Conservation (phyloP, 2,329 filamentous ascomycete genomes). For the Cercospora janseana region DNA sequence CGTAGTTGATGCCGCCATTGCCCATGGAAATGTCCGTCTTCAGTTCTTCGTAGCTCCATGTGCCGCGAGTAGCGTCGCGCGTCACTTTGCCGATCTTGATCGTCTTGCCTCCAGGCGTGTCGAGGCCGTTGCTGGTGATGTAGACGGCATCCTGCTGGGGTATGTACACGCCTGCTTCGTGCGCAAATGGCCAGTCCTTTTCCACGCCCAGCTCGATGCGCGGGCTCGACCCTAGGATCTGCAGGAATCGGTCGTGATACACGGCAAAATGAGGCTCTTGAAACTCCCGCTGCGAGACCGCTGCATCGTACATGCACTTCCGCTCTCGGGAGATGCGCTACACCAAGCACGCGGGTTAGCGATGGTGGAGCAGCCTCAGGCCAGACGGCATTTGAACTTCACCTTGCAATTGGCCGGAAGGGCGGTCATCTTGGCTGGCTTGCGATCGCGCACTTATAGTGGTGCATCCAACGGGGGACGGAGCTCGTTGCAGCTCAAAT, state of each 20-base stretch:
- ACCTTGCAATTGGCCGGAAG: constrained; percentile 24
- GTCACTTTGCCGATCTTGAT: constrained; percentile 33
- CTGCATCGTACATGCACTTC: constrained; percentile 13
- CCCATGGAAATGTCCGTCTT: constrained; percentile 43
- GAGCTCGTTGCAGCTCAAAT: no score
- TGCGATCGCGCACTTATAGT: not conserved
- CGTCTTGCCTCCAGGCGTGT: constrained; percentile 14
- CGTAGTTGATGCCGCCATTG: constrained; percentile 53
- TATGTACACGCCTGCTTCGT: constrained; percentile 43
- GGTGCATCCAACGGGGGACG: no score
- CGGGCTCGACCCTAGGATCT: constrained; percentile 29
- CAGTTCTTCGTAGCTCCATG: constrained; percentile 47
- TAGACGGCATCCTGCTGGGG: constrained; percentile 41
- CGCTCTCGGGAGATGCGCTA: constrained; percentile 22
- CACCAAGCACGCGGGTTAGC: not conserved
- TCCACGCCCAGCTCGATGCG: constrained; percentile 26
- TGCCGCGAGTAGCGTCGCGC: constrained; percentile 21
- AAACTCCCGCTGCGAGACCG: constrained; percentile 17
- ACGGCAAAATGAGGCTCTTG: constrained; percentile 29
- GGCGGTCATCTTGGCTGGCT: constrained; percentile 1
- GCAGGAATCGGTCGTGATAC: constrained; percentile 32
- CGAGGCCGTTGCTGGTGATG: constrained; percentile 42
- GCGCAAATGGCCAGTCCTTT: constrained; percentile 35
- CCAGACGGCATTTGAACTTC: constrained; percentile 1
- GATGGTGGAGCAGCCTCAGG: not conserved